Conservation (phyloP, 495 filamentous ascomycete genomes). For the Neurospora tetrasperma region DNA sequence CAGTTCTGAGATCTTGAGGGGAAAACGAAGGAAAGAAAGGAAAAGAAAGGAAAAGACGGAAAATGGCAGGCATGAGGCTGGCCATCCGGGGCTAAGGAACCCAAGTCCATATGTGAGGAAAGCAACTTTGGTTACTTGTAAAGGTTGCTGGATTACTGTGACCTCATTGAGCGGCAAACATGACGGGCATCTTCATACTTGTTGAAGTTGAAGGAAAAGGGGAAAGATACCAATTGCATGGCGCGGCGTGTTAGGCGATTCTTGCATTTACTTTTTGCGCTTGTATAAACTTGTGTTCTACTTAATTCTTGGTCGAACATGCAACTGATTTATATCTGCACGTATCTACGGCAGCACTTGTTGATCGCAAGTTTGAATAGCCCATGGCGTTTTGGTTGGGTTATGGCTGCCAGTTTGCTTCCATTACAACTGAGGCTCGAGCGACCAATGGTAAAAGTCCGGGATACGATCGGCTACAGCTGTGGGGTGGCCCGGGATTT, state of each 20-base stretch:
- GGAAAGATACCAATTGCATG: not conserved
- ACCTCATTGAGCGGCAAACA: not conserved
- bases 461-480: not conserved
- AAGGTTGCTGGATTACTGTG: not conserved
- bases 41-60: not conserved
- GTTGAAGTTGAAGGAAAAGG: not conserved
- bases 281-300: not conserved
- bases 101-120: not conserved
- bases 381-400: not conserved
- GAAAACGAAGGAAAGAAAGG: not conserved
- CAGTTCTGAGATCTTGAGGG: not conserved
- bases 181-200: not conserved
- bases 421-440: not conserved
- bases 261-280: not conserved
- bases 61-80: not conserved
- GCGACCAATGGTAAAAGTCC: not conserved
- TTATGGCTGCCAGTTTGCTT: not conserved
- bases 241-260: not conserved
- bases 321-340: not conserved
- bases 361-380: not conserved
- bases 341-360: not conserved
- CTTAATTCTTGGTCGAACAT: not conserved
- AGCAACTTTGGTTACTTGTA: not conserved
- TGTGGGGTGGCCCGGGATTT: not conserved
- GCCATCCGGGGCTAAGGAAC: not conserved